These are phyloP conservation scores for Huntiella bhutanensis DNA, from an alignment of 2,329 filamentous ascomycete species.

Conservation along the genomic window DNA sequence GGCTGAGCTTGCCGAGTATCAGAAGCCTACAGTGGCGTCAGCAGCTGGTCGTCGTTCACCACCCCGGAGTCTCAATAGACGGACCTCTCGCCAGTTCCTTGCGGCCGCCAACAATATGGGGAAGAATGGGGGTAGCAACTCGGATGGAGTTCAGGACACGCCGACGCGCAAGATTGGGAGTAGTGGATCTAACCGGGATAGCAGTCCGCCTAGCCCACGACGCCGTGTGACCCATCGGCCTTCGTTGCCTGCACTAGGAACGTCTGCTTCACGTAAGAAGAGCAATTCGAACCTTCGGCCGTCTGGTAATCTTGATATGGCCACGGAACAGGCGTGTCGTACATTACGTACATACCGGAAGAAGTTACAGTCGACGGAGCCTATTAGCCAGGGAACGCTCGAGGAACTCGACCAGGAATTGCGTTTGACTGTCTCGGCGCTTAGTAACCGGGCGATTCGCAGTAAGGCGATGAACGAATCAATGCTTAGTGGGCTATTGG, in stretches of 20 bases:
- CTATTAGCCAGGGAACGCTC: conserved; percentile 37
- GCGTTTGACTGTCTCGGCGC: conserved; percentile 40
- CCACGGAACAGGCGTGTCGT: conserved; percentile 45
- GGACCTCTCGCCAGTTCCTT: conserved; percentile 26
- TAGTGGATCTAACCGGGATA: conserved; percentile 17
- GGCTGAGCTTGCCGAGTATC: conserved; percentile 68
- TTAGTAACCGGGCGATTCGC: conserved; percentile 37
- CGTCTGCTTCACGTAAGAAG: conserved; percentile 28
- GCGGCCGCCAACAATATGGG: conserved; percentile 8
- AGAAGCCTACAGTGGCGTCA: conserved; percentile 21
- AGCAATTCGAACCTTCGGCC: conserved; percentile 29
- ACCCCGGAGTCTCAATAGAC: conserved; percentile 32
- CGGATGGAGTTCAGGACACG: conserved; percentile 26
- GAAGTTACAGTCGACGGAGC: conserved; percentile 38
- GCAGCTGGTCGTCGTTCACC: conserved; percentile 32
- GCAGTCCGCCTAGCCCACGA: conserved; percentile 32
- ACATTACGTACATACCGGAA: conserved; percentile 43
- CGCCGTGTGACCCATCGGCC: conserved; percentile 28
- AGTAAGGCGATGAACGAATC: conserved; percentile 37
- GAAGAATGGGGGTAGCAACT: conserved; percentile 25
- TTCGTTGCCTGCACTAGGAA: conserved; percentile 32
- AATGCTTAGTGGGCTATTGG: conserved; percentile 43
- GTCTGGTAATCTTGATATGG: conserved; percentile 38
- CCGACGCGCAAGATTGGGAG: conserved; percentile 23
- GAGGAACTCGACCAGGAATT: conserved; percentile 46